Percentiles rank a stretch among this genome's conserved stretches.
Conservation (phyloP, 257 asterid genomes). For the Fraxinus excelsior region DNA sequence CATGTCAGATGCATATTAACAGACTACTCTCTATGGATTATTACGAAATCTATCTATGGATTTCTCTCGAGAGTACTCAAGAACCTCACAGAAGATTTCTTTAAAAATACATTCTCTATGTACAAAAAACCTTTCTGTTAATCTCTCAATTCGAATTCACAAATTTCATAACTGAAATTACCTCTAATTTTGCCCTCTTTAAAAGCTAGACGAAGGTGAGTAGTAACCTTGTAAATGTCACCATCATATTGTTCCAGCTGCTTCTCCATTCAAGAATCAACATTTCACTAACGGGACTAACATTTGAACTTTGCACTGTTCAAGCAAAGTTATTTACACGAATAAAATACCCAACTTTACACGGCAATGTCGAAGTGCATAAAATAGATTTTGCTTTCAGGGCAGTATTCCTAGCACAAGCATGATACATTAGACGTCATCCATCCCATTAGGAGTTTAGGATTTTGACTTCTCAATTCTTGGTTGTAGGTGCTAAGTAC, state of each 20-base stretch:
- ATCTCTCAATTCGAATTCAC: background rate
- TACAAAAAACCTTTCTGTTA: background rate
- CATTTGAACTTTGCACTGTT: background rate
- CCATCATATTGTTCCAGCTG: background rate
- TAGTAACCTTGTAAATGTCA: background rate
- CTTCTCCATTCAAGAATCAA: background rate
- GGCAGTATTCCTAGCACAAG: background rate
- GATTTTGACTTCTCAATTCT: constrained; percentile 5
- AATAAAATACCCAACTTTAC: background rate
- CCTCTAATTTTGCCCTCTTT: background rate
- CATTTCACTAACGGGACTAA: background rate
- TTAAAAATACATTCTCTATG: background rate
- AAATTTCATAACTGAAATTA: background rate
- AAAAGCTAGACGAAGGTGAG: background rate
- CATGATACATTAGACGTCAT: background rate
- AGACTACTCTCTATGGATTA: too few species aligned
- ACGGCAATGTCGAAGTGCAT: background rate
- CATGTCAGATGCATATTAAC: background rate
- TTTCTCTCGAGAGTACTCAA: background rate
- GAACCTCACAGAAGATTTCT: background rate
- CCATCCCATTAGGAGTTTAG: background rate
- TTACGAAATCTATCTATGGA: background rate
- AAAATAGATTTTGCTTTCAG: background rate
- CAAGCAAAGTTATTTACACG: background rate
- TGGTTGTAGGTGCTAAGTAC: constrained; percentile 57